Evolutionary conservation across 2,329 filamentous ascomycete species (phyloP).

Genomic region (Colletotrichum cereale): DNA sequence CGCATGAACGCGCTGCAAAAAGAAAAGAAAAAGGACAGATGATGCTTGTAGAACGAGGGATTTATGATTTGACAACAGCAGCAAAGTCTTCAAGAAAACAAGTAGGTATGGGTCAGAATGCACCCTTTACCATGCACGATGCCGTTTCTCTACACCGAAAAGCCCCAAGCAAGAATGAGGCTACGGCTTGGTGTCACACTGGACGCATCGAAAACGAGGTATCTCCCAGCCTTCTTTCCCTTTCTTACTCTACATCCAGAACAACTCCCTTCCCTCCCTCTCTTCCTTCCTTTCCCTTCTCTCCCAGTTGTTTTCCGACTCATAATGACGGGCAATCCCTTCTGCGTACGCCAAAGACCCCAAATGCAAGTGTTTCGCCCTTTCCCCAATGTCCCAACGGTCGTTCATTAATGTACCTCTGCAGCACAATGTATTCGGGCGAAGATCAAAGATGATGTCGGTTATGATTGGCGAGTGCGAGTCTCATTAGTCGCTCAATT

Average conservation of each 20-base stretch:
- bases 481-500: slow-evolving; percentile 50
- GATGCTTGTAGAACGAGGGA: not conserved
- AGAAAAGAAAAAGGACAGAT: not conserved
- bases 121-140: not conserved
- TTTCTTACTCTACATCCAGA: slow-evolving; percentile 9
- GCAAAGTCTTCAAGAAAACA: slow-evolving; percentile 6
- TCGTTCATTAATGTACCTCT: slow-evolving; percentile 35
- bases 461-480: slow-evolving; percentile 3
- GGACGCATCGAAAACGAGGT: not conserved
- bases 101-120: slow-evolving; percentile 23
- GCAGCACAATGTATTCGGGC: slow-evolving; percentile 28
- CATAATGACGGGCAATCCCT: slow-evolving; percentile 38
- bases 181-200: slow-evolving; percentile 7
- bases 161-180: not conserved
- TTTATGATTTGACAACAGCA: slow-evolving; percentile 3
- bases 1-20: not conserved
- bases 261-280: not conserved
- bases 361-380: slow-evolving; percentile 40
- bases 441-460: slow-evolving; percentile 19
- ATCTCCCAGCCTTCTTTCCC: not conserved
- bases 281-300: not conserved
- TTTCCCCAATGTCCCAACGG: slow-evolving; percentile 20
- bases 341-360: slow-evolving; percentile 41
- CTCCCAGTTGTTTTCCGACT: slow-evolving; percentile 25
- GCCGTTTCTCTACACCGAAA: slow-evolving; percentile 15